phyloP scores from a whole-genome alignment of 345 rosid species.

The Mangifera indica region DNA sequence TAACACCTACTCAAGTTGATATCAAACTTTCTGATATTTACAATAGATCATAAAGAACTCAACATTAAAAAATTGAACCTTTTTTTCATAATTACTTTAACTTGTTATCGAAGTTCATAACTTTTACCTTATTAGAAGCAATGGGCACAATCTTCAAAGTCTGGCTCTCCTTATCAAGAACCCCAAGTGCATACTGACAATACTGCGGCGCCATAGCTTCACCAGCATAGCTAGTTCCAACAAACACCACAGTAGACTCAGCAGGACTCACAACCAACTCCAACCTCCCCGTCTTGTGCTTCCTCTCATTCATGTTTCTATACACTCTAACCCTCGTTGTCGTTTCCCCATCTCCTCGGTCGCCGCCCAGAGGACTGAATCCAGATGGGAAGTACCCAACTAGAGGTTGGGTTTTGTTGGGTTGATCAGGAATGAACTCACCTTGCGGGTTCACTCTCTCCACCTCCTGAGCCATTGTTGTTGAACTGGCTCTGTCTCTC shows the following conservation, averaged over 20 bases:
- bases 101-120: no score
- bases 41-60: no score
- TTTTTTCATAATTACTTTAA: no score
- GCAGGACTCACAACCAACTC: constrained; percentile 75
- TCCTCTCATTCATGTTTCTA: constrained; percentile 30
- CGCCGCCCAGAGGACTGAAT: constrained; percentile 38
- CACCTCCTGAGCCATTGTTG: no score
- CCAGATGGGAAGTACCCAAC: constrained; percentile 79
- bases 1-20: no score
- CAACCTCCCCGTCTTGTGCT: constrained; percentile 45
- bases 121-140: constrained; percentile 68
- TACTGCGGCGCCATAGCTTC: constrained; percentile 65
- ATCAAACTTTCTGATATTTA: no score
- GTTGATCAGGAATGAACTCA: constrained; percentile 36
- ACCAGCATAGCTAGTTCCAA: constrained; percentile 61
- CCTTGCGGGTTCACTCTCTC: constrained; percentile 24
- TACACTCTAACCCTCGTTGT: constrained; percentile 43
- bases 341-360: background rate
- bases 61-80: no score
- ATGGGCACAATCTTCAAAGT: constrained; percentile 68
- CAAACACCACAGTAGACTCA: constrained; percentile 58
- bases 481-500: background rate
- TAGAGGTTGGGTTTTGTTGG: constrained; percentile 53
- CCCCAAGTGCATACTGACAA: constrained; percentile 62
- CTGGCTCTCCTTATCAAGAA: constrained; percentile 60